Base-by-base conservation (phyloP, 1,284 basidiomycete species). In the Volvariella surrecta region DNA sequence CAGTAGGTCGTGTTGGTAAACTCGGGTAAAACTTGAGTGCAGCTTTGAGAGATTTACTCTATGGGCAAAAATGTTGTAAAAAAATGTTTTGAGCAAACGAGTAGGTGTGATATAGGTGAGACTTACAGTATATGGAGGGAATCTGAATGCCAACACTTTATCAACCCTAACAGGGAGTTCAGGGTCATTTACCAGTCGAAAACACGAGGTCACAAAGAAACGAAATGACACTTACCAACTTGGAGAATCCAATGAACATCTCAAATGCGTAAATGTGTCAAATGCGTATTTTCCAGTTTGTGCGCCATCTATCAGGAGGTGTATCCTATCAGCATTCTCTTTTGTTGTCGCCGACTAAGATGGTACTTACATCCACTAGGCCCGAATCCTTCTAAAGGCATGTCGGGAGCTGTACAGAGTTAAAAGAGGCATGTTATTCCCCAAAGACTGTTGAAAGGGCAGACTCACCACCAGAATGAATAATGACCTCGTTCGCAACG, bases 381-480 rank as follows among this genome's bases (percentile, higher is more conserved):
- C 3, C 86, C 85, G 35, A 77, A 66, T 35, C 86, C 86, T 32
- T 84, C 85, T 43, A 89, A 82, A 1, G 83, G 83, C 37, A 85
- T 59, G n/a, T 77, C 81, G 10, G 74, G 68, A 19, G 68, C 79
- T 82, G 42, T 15, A 6, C 32, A 11, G n/a, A n/a, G n/a, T n/a
- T n/a, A n/a, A 20, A 34, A 13, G 42, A 32, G 15, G 17, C 37
- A 11, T 18, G 22, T 22, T 16, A 17, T 4, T 28, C 19, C 6
- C 40, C 37, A 11, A n/a, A 8, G 31, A 2, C 15, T 6, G 42
- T n/a, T 20, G 39, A 9, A 7, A 19, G 1, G n/a, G 34, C 13
- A 44, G 31, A 54, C 72, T 47, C 46, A 79, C 82, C 62, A 30
- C 60, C 77, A 4, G 66, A 59, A 21, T 76, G 76, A 37, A 86